phyloP scores from a whole-genome alignment of 1,284 basidiomycete species.

The Leccinum griseonigrum region DNA sequence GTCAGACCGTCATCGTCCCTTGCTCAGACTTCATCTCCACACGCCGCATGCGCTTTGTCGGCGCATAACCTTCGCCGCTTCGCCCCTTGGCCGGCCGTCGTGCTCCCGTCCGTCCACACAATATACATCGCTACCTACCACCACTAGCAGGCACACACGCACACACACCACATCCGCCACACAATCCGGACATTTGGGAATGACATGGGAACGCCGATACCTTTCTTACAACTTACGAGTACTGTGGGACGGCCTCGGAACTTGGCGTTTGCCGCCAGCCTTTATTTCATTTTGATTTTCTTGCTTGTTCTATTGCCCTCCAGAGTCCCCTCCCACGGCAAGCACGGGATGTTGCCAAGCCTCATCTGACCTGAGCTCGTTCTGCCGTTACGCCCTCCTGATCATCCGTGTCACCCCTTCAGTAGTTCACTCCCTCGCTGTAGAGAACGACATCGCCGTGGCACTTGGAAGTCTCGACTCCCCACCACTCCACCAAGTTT shows the following conservation, averaged over 20 bases:
- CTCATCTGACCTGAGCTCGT: background rate
- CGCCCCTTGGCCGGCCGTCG: background rate
- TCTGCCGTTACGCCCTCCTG: conserved; percentile 12
- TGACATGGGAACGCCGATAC: conserved; percentile 12
- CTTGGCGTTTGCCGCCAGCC: conserved; percentile 2
- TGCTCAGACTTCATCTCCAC: background rate
- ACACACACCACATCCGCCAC: conserved; percentile 2
- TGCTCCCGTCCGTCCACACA: background rate
- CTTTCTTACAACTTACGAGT: background rate
- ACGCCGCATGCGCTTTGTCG: background rate
- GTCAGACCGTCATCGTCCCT: conserved; percentile 1
- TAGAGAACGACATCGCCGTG: background rate
- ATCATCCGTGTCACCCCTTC: background rate
- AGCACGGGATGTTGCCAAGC: conserved; percentile 17
- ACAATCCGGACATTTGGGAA: background rate
- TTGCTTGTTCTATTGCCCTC: background rate
- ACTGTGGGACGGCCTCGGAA: conserved; percentile 11
- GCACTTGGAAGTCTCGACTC: conserved; percentile 10
- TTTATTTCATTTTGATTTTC: conserved; percentile 1
- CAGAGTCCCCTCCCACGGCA: conserved; percentile 22
- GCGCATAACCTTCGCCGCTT: conserved; percentile 6
- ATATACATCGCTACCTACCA: background rate
- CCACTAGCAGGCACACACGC: conserved; percentile 1
- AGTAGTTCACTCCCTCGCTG: background rate
- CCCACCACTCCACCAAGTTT: background rate